These are phyloP conservation scores for Mycena olivaceomarginata DNA, from an alignment of 768 basidiomycete genomes.

Conservation along the genomic window DNA sequence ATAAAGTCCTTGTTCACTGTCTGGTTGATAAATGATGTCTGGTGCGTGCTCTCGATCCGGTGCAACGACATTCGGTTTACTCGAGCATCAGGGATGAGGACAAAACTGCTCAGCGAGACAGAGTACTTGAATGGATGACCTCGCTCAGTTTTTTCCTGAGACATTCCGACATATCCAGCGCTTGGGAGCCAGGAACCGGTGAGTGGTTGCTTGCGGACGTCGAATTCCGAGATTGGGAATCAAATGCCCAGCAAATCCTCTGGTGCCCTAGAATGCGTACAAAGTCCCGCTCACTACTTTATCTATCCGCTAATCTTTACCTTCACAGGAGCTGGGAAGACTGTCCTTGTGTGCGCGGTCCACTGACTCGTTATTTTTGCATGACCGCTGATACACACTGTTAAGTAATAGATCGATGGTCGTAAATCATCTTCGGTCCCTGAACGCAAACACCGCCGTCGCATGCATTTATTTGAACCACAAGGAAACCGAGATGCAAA, in stretches of 20 bases:
- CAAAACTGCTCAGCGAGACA: not conserved
- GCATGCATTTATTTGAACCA: conserved; percentile 17
- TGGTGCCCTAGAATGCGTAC: conserved; percentile 15
- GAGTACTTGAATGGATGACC: conserved; percentile 1
- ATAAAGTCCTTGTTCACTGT: conserved; percentile 4
- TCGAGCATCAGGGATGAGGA: not conserved
- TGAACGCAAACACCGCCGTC: not conserved
- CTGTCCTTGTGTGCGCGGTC: not conserved
- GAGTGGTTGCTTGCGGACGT: not conserved
- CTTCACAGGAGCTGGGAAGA: conserved; percentile 16
- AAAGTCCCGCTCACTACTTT: not conserved
- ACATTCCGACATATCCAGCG: not conserved
- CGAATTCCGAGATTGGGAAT: conserved; percentile 3
- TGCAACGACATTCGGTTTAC: not conserved
- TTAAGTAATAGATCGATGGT: conserved; percentile 19
- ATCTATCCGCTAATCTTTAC: not conserved
- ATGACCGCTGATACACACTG: not conserved
- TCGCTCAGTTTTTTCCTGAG: conserved; percentile 23
- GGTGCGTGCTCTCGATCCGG: not conserved
- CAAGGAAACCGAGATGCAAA: conserved; percentile 9
- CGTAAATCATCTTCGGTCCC: conserved; percentile 13
- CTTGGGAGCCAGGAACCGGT: not conserved
- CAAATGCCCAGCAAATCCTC: not conserved
- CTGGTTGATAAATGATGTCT: conserved; percentile 4
- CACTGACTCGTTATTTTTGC: not conserved